Percentiles rank a stretch among this genome's conserved stretches.
phyloP scores from a whole-genome alignment of 176 grass and related monocot genomes.

The Raddia guianensis region DNA sequence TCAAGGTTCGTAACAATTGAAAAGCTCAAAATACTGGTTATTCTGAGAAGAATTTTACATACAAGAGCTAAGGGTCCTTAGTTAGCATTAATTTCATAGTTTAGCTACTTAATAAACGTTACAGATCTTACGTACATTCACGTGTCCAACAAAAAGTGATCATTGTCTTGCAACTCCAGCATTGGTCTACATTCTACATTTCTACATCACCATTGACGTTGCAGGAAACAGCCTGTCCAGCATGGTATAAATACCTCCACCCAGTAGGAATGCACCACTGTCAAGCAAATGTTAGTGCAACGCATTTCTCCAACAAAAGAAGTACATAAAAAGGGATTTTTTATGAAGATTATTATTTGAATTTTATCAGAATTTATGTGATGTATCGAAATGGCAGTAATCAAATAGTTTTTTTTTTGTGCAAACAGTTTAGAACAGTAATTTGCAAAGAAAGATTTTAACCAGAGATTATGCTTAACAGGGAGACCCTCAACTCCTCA shows the following conservation, averaged over 20 bases:
- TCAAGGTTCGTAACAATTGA: not conserved
- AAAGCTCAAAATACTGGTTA: conserved; percentile 13
- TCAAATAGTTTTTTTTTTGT: not conserved
- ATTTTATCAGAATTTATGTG: not conserved
- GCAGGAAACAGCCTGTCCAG: conserved; percentile 75
- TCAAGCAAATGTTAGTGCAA: conserved; percentile 24
- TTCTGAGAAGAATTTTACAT: not conserved
- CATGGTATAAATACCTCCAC: conserved; percentile 83
- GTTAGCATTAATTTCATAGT: conserved; percentile 3
- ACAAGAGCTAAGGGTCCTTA: not conserved
- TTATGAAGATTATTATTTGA: not conserved
- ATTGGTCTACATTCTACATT: conserved; percentile 59
- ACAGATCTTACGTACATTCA: not conserved
- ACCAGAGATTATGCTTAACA: not conserved
- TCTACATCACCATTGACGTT: conserved; percentile 82
- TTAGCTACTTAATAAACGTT: conserved; percentile 25
- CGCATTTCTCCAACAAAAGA: conserved; percentile 2
- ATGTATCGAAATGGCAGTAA: not conserved
- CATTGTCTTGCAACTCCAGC: not conserved
- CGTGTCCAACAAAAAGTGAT: not conserved
- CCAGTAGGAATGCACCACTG: conserved; percentile 84
- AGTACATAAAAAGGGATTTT: not conserved
- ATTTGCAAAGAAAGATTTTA: not conserved
- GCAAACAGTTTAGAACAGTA: not conserved
- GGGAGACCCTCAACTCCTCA: not conserved